A percentile compares a stretch with the other conserved stretches of the same genome.
These are phyloP conservation scores for Kwoniella newhampshirensis DNA, from an alignment of 768 basidiomycete species.

Conservation along the genomic window DNA sequence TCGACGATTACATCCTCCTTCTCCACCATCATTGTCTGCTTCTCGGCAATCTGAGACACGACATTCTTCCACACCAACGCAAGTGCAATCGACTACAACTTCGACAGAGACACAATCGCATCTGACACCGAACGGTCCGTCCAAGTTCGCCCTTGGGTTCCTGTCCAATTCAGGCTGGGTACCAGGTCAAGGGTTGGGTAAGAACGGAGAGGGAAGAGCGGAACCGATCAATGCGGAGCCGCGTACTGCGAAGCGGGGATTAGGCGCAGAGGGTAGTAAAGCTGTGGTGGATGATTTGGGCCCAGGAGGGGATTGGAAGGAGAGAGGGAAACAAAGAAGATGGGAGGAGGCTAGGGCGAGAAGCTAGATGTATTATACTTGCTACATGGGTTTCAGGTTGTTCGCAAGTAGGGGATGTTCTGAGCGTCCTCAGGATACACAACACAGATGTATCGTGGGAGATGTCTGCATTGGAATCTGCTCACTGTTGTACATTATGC, in stretches of 20 bases:
- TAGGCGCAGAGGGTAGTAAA: conserved; percentile 32
- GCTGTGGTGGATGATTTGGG: conserved; percentile 17
- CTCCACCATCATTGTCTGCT: too few relatives aligned
- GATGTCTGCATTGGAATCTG: too few relatives aligned
- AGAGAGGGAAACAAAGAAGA: conserved; percentile 29
- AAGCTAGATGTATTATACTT: too few relatives aligned
- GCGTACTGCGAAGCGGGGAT: conserved; percentile 28
- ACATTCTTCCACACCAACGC: neutral
- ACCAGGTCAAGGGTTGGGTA: conserved; percentile 39
- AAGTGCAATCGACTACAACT: too few relatives aligned
- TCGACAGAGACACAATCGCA: neutral
- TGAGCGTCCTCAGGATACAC: too few relatives aligned
- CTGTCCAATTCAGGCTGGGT: conserved; percentile 41
- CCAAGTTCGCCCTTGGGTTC: conserved; percentile 23
- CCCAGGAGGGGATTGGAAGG: conserved; percentile 34
- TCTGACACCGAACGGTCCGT: neutral
- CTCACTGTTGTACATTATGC: too few relatives aligned
- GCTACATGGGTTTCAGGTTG: too few relatives aligned
- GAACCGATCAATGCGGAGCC: conserved; percentile 34
- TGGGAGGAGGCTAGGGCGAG: conserved; percentile 24
- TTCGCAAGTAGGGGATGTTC: too few relatives aligned
- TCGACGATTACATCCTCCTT: conserved; percentile 30
- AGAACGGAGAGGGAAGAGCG: conserved; percentile 24
- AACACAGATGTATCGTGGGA: too few relatives aligned
- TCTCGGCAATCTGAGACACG: neutral